These are phyloP conservation scores for Botrytis cinerea DNA, from an alignment of 2,329 filamentous ascomycete species.

Conservation along the genomic window DNA sequence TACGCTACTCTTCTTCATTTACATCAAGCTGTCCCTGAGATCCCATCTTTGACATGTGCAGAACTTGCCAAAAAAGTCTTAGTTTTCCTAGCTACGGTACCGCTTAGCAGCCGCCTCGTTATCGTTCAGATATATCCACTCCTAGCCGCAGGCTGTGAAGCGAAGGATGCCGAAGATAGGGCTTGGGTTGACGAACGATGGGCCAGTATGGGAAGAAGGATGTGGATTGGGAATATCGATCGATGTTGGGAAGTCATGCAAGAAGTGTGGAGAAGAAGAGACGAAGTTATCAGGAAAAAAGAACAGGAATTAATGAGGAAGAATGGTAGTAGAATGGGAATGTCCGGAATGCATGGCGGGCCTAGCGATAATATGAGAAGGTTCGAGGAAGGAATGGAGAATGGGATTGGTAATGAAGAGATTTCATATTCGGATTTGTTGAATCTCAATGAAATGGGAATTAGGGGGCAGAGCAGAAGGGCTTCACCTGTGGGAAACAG, in stretches of 20 bases:
- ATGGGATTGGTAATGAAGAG: slow-evolving; percentile 31
- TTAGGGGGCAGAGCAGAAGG: slow-evolving; percentile 2
- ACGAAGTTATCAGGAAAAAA: slow-evolving; percentile 45
- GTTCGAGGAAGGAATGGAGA: slow-evolving; percentile 38
- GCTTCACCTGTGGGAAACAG: slow-evolving; percentile 9
- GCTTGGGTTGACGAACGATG: slow-evolving; percentile 65
- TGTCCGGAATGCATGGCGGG: neutral
- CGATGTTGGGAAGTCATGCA: slow-evolving; percentile 64
- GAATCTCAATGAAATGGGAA: slow-evolving; percentile 37
- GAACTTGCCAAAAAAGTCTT: slow-evolving; percentile 63
- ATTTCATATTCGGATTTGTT: slow-evolving; percentile 39
- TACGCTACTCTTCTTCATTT: slow-evolving; percentile 67
- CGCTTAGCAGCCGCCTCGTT: slow-evolving; percentile 60
- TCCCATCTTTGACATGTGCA: slow-evolving; percentile 58
- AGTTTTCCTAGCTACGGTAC: slow-evolving; percentile 62
- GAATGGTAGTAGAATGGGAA: slow-evolving; percentile 26
- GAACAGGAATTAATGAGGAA: slow-evolving; percentile 32
- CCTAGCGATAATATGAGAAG: slow-evolving; percentile 33
- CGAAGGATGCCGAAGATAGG: slow-evolving; percentile 58
- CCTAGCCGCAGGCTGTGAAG: slow-evolving; percentile 67
- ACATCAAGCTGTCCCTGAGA: slow-evolving; percentile 68
- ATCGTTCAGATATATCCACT: slow-evolving; percentile 72
- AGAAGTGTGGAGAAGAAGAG: slow-evolving; percentile 67
- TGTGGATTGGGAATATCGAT: slow-evolving; percentile 69
- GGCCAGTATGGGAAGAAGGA: slow-evolving; percentile 58